phyloP scores from a whole-genome alignment of 768 basidiomycete species.

The Mycena rosella region DNA sequence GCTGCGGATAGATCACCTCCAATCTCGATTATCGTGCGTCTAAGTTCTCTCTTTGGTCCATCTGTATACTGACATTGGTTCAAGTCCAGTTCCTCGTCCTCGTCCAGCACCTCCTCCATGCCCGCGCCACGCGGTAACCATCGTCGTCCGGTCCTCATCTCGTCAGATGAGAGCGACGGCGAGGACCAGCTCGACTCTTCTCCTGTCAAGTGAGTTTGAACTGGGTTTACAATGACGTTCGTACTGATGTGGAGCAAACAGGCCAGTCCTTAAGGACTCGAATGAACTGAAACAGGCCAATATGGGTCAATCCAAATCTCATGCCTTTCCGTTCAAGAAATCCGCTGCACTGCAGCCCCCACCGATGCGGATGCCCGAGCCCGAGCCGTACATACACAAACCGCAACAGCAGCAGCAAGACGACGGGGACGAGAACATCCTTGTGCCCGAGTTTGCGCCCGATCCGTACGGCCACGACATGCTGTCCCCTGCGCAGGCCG shows the following conservation, averaged over 20 bases:
- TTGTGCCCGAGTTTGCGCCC: slow-evolving; percentile 33
- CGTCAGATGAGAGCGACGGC: slow-evolving; percentile 41
- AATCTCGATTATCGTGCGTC: slow-evolving; percentile 30
- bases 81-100: slow-evolving; percentile 27
- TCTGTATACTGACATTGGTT: neutral
- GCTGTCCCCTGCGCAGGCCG: slow-evolving; percentile 69
- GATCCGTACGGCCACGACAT: slow-evolving; percentile 29
- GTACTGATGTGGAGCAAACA: slow-evolving; percentile 26
- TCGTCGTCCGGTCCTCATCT: slow-evolving; percentile 41
- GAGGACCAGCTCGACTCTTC: slow-evolving; percentile 41
- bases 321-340: slow-evolving; percentile 1
- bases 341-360: slow-evolving; percentile 14
- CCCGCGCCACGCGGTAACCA: slow-evolving; percentile 17
- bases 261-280: slow-evolving; percentile 22
- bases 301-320: slow-evolving; percentile 23
- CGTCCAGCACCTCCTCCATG: slow-evolving; percentile 25
- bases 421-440: slow-evolving; percentile 31
- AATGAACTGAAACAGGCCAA: slow-evolving; percentile 8
- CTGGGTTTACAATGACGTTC: neutral
- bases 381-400: slow-evolving; percentile 46
- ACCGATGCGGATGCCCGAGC: slow-evolving; percentile 42
- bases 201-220: slow-evolving; percentile 24
- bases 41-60: neutral
- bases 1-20: slow-evolving; percentile 12
- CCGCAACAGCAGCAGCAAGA: slow-evolving; percentile 22